These are phyloP conservation scores for Kluyveromyces nonfermentans DNA, from an alignment of 805 yeast species.

Conservation along the genomic window DNA sequence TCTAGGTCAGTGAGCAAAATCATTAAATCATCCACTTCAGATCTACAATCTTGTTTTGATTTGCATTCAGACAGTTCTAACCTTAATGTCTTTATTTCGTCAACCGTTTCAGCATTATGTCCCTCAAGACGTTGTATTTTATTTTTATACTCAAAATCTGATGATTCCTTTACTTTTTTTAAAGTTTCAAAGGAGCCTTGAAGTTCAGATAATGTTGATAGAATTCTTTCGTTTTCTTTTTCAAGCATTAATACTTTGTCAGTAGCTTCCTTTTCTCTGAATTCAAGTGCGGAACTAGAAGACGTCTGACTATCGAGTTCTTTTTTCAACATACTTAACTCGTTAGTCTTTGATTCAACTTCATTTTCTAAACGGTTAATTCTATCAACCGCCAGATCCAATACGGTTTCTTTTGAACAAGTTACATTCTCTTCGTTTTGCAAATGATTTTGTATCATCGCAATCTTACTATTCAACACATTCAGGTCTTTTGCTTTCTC, in stretches of 20 bases:
- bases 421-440: neutral
- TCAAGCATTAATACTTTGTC: neutral
- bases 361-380: neutral
- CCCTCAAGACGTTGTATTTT: neutral
- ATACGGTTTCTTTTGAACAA: neutral
- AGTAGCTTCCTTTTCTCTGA: neutral
- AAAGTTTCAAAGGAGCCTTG: neutral
- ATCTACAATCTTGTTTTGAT: constrained; percentile 9
- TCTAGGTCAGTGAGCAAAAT: constrained; percentile 70
- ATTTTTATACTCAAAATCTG: neutral
- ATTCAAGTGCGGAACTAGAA: neutral
- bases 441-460: neutral
- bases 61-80: constrained; percentile 6
- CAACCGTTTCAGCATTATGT: neutral
- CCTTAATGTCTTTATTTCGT: neutral
- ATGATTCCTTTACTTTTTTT: neutral
- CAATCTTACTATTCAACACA: neutral
- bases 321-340: neutral
- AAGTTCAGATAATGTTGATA: neutral
- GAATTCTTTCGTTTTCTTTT: neutral
- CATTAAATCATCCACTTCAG: constrained; percentile 56
- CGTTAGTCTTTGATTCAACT: neutral
- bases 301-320: neutral
- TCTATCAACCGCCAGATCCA: neutral
- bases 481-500: neutral